phyloP scores from a whole-genome alignment of 345 rosid genomes.

The Citrus sinensis region DNA sequence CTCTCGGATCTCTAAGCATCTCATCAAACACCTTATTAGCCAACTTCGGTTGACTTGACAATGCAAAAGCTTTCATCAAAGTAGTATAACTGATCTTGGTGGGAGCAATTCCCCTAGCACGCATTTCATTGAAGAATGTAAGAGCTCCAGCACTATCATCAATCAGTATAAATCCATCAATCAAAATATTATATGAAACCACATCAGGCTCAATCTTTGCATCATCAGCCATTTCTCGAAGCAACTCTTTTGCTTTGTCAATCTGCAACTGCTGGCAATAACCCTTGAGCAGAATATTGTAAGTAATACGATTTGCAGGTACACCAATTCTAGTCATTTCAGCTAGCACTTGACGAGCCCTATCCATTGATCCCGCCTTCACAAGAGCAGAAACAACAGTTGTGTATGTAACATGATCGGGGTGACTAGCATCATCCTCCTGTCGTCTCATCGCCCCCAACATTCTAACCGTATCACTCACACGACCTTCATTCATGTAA shows the following conservation, averaged over 20 bases:
- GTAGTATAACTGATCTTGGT: conserved; percentile 93
- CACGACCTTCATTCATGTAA: conserved; percentile 83
- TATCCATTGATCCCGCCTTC: conserved; percentile 74
- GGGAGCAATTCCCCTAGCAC: conserved; percentile 69
- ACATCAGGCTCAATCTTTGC: conserved; percentile 76
- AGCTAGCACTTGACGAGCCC: conserved; percentile 71
- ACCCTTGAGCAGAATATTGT: conserved; percentile 88
- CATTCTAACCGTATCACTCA: conserved; percentile 65
- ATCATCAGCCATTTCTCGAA: conserved; percentile 60
- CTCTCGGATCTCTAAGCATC: conserved; percentile 75
- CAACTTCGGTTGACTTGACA: conserved; percentile 82
- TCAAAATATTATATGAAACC: conserved; percentile 76
- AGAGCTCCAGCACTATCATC: conserved; percentile 92
- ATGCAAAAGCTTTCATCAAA: conserved; percentile 92
- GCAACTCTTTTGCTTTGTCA: conserved; percentile 67
- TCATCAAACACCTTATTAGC: conserved; percentile 86
- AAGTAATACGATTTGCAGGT: conserved; percentile 82
- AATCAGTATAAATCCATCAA: conserved; percentile 81
- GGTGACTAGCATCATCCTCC: conserved; percentile 62
- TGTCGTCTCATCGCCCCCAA: conserved; percentile 84
- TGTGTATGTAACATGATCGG: conserved; percentile 89
- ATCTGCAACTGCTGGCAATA: conserved; percentile 80
- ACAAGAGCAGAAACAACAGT: conserved; percentile 88
- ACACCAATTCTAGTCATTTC: conserved; percentile 79
- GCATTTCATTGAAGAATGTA: conserved; percentile 79